These are phyloP conservation scores for Sugiyamaella marilandica DNA, from an alignment of 805 yeast species.

Conservation along the genomic window DNA sequence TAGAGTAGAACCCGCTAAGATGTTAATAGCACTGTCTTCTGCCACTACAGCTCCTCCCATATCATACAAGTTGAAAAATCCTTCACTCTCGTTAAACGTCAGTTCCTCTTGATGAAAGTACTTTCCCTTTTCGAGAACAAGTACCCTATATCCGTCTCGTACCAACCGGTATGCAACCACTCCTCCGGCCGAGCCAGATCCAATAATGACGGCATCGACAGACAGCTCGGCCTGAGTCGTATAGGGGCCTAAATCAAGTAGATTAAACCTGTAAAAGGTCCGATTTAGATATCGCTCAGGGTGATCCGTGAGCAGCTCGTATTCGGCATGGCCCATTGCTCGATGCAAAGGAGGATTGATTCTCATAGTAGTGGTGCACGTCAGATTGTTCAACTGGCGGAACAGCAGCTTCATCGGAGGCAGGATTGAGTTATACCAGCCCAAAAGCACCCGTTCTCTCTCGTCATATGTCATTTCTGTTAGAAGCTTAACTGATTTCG, in stretches of 20 bases:
- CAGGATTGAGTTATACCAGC: slow-evolving; percentile 43
- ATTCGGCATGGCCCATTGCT: slow-evolving; percentile 39
- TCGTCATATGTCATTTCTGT: slow-evolving; percentile 29
- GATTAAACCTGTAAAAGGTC: slow-evolving; percentile 31
- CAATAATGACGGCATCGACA: slow-evolving; percentile 35
- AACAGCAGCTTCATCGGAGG: slow-evolving; percentile 35
- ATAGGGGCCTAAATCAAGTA: slow-evolving; percentile 22
- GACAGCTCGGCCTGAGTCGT: slow-evolving; percentile 13
- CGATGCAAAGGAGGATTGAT: slow-evolving; percentile 34
- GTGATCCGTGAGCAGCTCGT: slow-evolving; percentile 19
- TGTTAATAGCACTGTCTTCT: slow-evolving; percentile 33
- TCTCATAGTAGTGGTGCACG: slow-evolving; percentile 29
- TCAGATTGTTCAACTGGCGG: slow-evolving; percentile 29
- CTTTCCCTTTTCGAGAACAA: slow-evolving; percentile 50
- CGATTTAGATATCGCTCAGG: slow-evolving; percentile 30
- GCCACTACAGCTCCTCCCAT: slow-evolving; percentile 36
- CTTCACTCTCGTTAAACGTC: slow-evolving; percentile 37
- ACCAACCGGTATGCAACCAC: slow-evolving; percentile 47
- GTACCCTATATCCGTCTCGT: slow-evolving; percentile 39
- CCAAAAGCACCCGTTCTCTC: slow-evolving; percentile 31
- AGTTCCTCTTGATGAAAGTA: slow-evolving; percentile 38
- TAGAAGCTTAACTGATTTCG: slow-evolving; percentile 20
- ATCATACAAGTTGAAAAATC: slow-evolving; percentile 38
- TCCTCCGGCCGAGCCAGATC: slow-evolving; percentile 53
- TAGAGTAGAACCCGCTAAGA: slow-evolving; percentile 49